Evolutionary conservation across 345 rosid genomes (phyloP).

Genomic region (Noccaea caerulescens): DNA sequence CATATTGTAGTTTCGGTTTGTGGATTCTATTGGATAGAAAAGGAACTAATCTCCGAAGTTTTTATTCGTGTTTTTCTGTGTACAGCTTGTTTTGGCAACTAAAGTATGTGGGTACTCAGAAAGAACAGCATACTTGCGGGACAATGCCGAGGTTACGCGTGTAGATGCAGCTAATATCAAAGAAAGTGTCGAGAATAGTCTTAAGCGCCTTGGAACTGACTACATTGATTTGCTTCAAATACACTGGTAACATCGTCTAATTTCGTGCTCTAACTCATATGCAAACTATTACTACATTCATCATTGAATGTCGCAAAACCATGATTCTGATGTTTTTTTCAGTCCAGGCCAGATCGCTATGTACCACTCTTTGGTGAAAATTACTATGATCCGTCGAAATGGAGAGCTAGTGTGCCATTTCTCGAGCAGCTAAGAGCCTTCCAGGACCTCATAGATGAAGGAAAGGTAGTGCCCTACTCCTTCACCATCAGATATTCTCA

Average conservation of each 20-base stretch:
- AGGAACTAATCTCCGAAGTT: background rate
- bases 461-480: slow-evolving; percentile 62
- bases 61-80: slow-evolving; percentile 16
- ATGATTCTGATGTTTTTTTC: slow-evolving; percentile 39
- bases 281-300: background rate
- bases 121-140: slow-evolving; percentile 60
- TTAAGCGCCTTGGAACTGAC: slow-evolving; percentile 85
- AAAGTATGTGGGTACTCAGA: slow-evolving; percentile 89
- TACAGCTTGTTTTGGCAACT: slow-evolving; percentile 86
- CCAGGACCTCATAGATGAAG: slow-evolving; percentile 77
- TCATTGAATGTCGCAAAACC: slow-evolving; percentile 18
- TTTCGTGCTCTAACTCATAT: slow-evolving; percentile 5
- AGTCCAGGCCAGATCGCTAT: slow-evolving; percentile 94
- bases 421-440: slow-evolving; percentile 81
- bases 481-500: slow-evolving; percentile 16
- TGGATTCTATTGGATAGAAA: slow-evolving; percentile 14
- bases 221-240: slow-evolving; percentile 93
- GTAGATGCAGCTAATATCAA: slow-evolving; percentile 87
- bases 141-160: slow-evolving; percentile 60
- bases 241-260: slow-evolving; percentile 64
- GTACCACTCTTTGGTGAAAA: slow-evolving; percentile 82
- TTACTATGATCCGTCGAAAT: slow-evolving; percentile 64
- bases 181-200: slow-evolving; percentile 96
- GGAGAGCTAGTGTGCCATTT: slow-evolving; percentile 83
- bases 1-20: background rate